These are phyloP conservation scores for Lecanicillium sp. DNA, from an alignment of 2,329 filamentous ascomycete species.

Conservation along the genomic window DNA sequence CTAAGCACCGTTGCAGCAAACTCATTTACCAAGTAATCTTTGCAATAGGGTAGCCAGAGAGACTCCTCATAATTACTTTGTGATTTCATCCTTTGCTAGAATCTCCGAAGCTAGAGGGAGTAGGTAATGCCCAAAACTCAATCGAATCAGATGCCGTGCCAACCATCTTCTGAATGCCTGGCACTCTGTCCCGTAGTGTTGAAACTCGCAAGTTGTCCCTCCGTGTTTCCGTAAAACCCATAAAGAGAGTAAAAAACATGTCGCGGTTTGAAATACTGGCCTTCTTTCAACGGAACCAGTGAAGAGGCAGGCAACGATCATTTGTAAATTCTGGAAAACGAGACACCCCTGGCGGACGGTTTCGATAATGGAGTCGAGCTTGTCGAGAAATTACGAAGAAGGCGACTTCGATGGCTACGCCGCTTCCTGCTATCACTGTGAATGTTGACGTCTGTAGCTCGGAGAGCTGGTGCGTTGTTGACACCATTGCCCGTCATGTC, in stretches of 20 bases:
- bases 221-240: slow-evolving; percentile 36
- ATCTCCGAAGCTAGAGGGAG: slow-evolving; percentile 42
- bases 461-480: slow-evolving; percentile 58
- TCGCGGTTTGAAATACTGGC: slow-evolving; percentile 37
- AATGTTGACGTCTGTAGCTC: slow-evolving; percentile 61
- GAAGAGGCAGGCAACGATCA: slow-evolving; percentile 35
- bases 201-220: slow-evolving; percentile 35
- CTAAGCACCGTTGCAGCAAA: too few species aligned
- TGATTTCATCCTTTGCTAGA: slow-evolving; percentile 41
- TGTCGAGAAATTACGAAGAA: slow-evolving; percentile 62
- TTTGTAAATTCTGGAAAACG: slow-evolving; percentile 32
- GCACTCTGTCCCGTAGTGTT: slow-evolving; percentile 39
- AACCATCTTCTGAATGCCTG: slow-evolving; percentile 39
- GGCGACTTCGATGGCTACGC: slow-evolving; percentile 55
- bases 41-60: slow-evolving; percentile 35
- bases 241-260: slow-evolving; percentile 41
- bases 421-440: slow-evolving; percentile 55
- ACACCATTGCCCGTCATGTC: slow-evolving; percentile 70
- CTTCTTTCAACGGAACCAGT: slow-evolving; percentile 40
- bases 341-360: slow-evolving; percentile 43
- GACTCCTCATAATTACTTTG: slow-evolving; percentile 37
- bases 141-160: slow-evolving; percentile 40
- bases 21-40: slow-evolving; percentile 39
- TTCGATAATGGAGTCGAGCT: slow-evolving; percentile 62
- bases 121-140: slow-evolving; percentile 43